Conservation (phyloP, 202 grass and related monocot genomes). For the Dendrocalamus latiflorus region DNA sequence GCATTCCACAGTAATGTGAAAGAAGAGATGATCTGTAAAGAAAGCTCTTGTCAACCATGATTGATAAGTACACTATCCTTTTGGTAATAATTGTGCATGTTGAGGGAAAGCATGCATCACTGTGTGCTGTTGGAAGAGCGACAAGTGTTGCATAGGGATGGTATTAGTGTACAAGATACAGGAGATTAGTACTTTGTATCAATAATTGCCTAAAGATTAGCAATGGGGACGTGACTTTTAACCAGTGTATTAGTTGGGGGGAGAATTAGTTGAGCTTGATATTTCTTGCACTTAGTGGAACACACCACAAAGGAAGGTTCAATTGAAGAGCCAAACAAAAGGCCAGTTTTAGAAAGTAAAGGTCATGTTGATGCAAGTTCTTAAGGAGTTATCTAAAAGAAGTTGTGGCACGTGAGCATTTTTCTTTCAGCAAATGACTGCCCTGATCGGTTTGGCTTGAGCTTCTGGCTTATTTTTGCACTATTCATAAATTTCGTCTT, state of each 20-base stretch:
- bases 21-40: slow-evolving; percentile 13
- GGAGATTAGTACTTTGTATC: slow-evolving; percentile 30
- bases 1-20: slow-evolving; percentile 7
- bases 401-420: not conserved
- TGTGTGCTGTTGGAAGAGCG: slow-evolving; percentile 22
- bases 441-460: no score
- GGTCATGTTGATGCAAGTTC: not conserved
- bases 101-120: slow-evolving; percentile 21
- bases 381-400: not conserved
- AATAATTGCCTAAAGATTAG: slow-evolving; percentile 46
- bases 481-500: no score
- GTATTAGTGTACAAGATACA: slow-evolving; percentile 23
- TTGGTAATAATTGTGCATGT: slow-evolving; percentile 38
- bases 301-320: slow-evolving; percentile 9
- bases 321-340: not conserved
- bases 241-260: not conserved
- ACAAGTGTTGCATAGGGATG: slow-evolving; percentile 21
- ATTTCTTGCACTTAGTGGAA: slow-evolving; percentile 21
- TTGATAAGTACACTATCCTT: slow-evolving; percentile 32
- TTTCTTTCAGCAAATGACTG: not conserved
- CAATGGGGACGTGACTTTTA: slow-evolving; percentile 4
- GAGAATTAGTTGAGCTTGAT: not conserved
- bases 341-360: not conserved
- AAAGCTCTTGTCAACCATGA: slow-evolving; percentile 30
- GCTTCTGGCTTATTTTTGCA: no score